Conservation (phyloP, 2,329 filamentous ascomycete genomes). For the Aspergillus unguis region DNA sequence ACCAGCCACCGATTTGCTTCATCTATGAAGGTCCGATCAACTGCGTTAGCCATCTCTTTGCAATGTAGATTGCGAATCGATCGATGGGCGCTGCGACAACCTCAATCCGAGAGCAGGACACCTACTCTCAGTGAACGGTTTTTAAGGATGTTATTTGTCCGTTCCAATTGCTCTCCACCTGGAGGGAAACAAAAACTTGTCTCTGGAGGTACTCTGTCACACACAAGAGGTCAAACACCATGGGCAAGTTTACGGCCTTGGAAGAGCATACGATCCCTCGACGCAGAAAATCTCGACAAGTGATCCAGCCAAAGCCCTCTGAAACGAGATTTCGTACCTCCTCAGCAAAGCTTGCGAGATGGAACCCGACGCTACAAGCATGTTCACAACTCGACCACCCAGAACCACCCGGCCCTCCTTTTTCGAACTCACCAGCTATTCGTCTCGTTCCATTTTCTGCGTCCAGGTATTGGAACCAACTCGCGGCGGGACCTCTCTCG, state of each 20-base stretch:
- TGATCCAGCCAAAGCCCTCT: constrained; percentile 1
- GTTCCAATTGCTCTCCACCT: constrained; percentile 65
- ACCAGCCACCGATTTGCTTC: constrained; percentile 52
- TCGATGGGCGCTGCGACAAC: constrained; percentile 55
- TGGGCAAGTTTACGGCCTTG: neutral
- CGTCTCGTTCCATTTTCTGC: neutral
- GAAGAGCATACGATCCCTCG: neutral
- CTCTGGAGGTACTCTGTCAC: constrained; percentile 79
- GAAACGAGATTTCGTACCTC: neutral
- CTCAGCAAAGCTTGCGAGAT: constrained; percentile 9
- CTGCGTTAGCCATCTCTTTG: constrained; percentile 64
- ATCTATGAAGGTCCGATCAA: constrained; percentile 52
- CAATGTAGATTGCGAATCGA: constrained; percentile 51
- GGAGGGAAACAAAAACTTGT: constrained; percentile 94
- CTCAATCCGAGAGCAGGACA: neutral
- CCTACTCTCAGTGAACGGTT: constrained; percentile 59
- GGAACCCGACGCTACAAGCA: neutral
- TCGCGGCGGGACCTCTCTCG: constrained; percentile 9
- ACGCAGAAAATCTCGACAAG: neutral
- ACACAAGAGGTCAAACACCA: constrained; percentile 61
- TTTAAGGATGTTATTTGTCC: constrained; percentile 97
- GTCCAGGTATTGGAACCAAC: neutral
- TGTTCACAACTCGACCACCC: neutral
- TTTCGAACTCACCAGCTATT: neutral
- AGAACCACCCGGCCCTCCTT: neutral